Conservation (phyloP, 768 basidiomycete genomes). For the Boletus vinaceobasis region DNA sequence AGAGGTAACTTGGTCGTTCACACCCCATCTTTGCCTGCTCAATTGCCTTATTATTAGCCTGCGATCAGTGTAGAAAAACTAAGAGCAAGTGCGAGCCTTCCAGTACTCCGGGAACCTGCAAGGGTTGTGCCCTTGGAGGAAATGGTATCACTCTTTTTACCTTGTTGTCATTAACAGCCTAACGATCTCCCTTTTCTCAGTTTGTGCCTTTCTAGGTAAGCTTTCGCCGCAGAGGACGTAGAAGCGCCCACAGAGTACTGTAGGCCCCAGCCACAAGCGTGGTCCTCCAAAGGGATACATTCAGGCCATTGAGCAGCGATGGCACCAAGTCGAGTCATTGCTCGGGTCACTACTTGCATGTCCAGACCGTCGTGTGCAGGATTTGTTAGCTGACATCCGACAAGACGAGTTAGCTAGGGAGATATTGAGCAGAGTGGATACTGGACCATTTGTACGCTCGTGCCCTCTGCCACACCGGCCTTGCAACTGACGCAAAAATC, state of each 20-base stretch:
- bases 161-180: not conserved
- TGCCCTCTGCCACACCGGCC: not conserved
- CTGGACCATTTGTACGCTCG: constrained; percentile 68
- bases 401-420: constrained; percentile 75
- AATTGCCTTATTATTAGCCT: constrained; percentile 46
- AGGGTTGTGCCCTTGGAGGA: constrained; percentile 57
- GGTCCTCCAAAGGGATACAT: constrained; percentile 91
- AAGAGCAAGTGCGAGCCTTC: constrained; percentile 82
- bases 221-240: not conserved
- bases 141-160: constrained; percentile 39
- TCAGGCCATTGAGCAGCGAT: constrained; percentile 86
- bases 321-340: constrained; percentile 91
- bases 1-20: constrained; percentile 41
- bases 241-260: not conserved
- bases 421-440: constrained; percentile 72
- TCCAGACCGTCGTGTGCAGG: constrained; percentile 60
- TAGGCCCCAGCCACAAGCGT: constrained; percentile 77
- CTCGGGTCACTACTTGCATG: constrained; percentile 78
- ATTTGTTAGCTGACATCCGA: constrained; percentile 57
- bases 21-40: constrained; percentile 7
- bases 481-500: constrained; percentile 7
- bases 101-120: constrained; percentile 49
- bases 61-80: constrained; percentile 84
- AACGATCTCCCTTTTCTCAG: constrained; percentile 33
- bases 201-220: constrained; percentile 65